Base-by-base conservation (phyloP, 495 filamentous ascomycete genomes). In the Penicillium dipodomyicola region DNA sequence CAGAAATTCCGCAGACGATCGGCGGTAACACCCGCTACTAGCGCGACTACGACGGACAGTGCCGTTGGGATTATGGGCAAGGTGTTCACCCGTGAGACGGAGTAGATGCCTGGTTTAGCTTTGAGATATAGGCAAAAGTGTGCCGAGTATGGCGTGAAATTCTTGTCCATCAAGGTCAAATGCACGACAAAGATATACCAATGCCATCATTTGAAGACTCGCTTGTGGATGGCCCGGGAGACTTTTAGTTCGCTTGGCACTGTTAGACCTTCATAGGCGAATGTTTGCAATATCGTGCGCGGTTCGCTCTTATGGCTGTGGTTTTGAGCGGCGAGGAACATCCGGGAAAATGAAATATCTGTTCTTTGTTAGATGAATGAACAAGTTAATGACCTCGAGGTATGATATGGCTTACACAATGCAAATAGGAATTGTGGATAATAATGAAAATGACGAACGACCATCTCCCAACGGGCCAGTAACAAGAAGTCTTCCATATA, bases 71-170 rank as follows among this genome's bases (percentile, higher is more conserved):
- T 68, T 5, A 58, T 67, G 23, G 58, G 68, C 60, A 63, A 39
- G 1, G 54, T 61, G 41, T 60, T 64, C n/a, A 65, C 41, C n/a
- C 51, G 42, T n/a, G 60, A 56, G 19, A 65, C 52, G 9, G 56
- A 59, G 30, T 62, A 63, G 6, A 57, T 56, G 0, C 60, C 58
- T 30, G 54, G 41, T 44, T 69, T 68, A 19, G 67, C 66, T 49
- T 72, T 72, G 32, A 72, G 54, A 39, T 71, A 73, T 8, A 72
- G 54, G 11, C 64, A 65, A 54, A 71, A 71, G 2, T 62, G 66
- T 15, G 58, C 52, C 4, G 57, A 55, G 19, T 57, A 63, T 4
- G 66, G 64, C n/a, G 60, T 46, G 49, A 69, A 71, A 51, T 67
- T 71, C 47, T 71, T 66, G 33, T 71, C 68, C 64, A 71, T 66